These are phyloP conservation scores for Hypomyces perniciosus DNA, from an alignment of 2,329 filamentous ascomycete species.

Conservation along the genomic window DNA sequence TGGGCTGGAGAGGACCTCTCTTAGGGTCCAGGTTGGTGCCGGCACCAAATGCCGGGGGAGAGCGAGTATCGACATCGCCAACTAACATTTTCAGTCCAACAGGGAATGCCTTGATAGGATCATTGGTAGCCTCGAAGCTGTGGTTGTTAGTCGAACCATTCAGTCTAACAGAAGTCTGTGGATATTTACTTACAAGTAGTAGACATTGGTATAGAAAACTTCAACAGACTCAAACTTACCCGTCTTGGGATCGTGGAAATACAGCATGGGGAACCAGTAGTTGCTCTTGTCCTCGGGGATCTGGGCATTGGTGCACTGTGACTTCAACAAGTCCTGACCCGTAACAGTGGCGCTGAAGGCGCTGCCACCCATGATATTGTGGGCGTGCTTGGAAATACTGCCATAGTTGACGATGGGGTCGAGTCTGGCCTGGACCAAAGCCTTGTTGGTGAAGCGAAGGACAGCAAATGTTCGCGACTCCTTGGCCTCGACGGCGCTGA, in stretches of 20 bases:
- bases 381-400: conserved; percentile 53
- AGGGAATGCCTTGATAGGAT: conserved; percentile 65
- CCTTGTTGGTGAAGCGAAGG: conserved; percentile 62
- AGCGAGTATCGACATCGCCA: conserved; percentile 55
- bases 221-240: conserved; percentile 60
- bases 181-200: conserved; percentile 57
- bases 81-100: conserved; percentile 64
- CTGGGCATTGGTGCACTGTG: conserved; percentile 64
- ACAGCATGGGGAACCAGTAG: conserved; percentile 72
- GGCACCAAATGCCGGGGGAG: conserved; percentile 49
- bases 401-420: conserved; percentile 67
- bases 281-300: conserved; percentile 64
- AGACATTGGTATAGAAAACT: conserved; percentile 67
- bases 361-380: conserved; percentile 65
- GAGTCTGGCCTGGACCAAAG: conserved; percentile 54
- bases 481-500: conserved; percentile 35
- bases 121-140: conserved; percentile 56
- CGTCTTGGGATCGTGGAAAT: conserved; percentile 58
- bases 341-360: conserved; percentile 58
- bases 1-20: conserved; percentile 45
- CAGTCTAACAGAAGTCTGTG: background rate
- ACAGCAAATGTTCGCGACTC: conserved; percentile 56
- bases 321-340: conserved; percentile 52
- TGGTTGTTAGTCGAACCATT: conserved; percentile 11
- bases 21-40: conserved; percentile 45